Conservation (phyloP, 805 yeast genomes). For the Pichia heedii region DNA sequence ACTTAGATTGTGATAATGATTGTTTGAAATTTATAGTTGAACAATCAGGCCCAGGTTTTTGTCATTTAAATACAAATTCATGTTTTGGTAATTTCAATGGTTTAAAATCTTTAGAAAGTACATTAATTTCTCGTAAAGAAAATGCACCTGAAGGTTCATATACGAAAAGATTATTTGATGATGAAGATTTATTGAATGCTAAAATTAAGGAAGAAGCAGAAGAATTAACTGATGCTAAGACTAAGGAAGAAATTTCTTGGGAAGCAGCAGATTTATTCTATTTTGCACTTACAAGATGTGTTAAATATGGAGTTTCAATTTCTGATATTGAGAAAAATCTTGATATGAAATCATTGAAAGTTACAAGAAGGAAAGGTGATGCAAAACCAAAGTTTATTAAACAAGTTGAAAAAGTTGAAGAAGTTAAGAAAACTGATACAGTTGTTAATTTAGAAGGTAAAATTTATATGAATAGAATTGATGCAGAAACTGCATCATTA, state of each 20-base stretch:
- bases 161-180: constrained; percentile 79
- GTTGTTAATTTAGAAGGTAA: constrained; percentile 26
- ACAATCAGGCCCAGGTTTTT: constrained; percentile 83
- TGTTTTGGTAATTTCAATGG: constrained; percentile 77
- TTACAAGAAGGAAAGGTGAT: constrained; percentile 90
- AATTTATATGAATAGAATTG: constrained; percentile 44
- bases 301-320: constrained; percentile 67
- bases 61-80: constrained; percentile 74
- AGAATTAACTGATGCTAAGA: constrained; percentile 79
- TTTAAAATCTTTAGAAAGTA: constrained; percentile 54
- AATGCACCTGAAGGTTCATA: constrained; percentile 91
- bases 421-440: constrained; percentile 13
- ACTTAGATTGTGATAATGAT: constrained; percentile 87
- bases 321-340: constrained; percentile 78
- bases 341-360: constrained; percentile 74
- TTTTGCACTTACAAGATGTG: constrained; percentile 45
- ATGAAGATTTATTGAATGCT: constrained; percentile 65
- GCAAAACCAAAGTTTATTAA: constrained; percentile 73
- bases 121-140: constrained; percentile 50
- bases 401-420: constrained; percentile 7
- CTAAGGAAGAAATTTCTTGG: constrained; percentile 71
- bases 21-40: constrained; percentile 79
- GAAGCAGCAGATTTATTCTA: constrained; percentile 88
- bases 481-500: constrained; percentile 32
- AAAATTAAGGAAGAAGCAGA: constrained; percentile 95